Evolutionary conservation across 495 filamentous ascomycete genomes (phyloP).

Genomic region (Trichoderma reesei): DNA sequence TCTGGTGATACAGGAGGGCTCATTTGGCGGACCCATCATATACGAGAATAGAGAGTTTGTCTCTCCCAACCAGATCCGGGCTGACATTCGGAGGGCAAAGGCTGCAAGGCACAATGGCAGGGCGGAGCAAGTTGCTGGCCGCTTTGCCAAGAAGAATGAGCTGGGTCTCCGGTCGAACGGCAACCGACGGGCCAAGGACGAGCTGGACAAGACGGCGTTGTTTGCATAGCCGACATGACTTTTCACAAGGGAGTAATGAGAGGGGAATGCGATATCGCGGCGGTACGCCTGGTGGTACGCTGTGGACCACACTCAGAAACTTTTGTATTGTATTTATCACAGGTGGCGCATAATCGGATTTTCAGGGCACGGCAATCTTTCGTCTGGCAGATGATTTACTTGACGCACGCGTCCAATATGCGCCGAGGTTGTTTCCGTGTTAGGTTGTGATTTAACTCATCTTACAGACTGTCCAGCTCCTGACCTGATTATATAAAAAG

Average conservation of each 20-base stretch:
- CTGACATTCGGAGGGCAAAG: slow-evolving; percentile 64
- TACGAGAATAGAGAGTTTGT: slow-evolving; percentile 99
- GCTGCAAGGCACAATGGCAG: slow-evolving; percentile 65
- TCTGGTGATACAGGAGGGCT: slow-evolving; percentile 89
- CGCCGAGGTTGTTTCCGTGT: background rate
- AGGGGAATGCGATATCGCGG: background rate
- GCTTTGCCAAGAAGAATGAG: slow-evolving; percentile 60
- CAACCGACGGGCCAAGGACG: slow-evolving; percentile 51
- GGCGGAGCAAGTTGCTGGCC: slow-evolving; percentile 61
- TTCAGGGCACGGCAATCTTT: background rate
- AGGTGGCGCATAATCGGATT: background rate
- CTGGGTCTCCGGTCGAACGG: slow-evolving; percentile 62
- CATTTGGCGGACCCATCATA: slow-evolving; percentile 92
- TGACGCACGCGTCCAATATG: background rate
- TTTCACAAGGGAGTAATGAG: background rate
- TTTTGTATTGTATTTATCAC: background rate
- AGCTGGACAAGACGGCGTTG: slow-evolving; percentile 68
- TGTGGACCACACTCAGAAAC: background rate
- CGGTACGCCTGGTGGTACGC: background rate
- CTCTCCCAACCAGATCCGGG: slow-evolving; percentile 84
- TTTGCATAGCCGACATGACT: slow-evolving; percentile 50
- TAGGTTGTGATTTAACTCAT: background rate
- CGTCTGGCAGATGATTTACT: background rate
- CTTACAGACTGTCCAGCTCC: background rate
- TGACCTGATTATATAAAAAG: background rate